phyloP scores from a whole-genome alignment of 1,284 basidiomycete species.

The Trichosporon ovoides region DNA sequence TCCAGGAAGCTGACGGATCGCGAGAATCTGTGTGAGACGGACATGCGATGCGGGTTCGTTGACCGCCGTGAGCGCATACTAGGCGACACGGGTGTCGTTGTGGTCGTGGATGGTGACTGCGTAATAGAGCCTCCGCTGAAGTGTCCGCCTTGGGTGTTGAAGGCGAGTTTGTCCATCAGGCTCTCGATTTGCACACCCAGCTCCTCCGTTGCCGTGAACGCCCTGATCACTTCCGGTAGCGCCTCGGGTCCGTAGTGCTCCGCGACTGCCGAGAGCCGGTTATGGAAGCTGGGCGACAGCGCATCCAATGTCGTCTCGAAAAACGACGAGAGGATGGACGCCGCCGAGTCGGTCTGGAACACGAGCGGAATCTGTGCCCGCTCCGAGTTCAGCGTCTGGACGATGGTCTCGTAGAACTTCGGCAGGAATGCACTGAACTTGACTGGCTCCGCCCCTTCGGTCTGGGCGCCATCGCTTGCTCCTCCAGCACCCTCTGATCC shows the following conservation, averaged over 20 bases:
- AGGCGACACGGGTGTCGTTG: conserved; percentile 8
- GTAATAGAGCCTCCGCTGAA: conserved; percentile 21
- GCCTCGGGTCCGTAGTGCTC: conserved; percentile 60
- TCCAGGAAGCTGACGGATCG: conserved; percentile 21
- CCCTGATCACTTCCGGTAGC: conserved; percentile 63
- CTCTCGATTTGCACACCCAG: conserved; percentile 67
- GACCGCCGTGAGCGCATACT: not conserved
- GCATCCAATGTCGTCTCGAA: conserved; percentile 70
- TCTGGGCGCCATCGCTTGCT: conserved; percentile 15
- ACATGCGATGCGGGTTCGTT: conserved; percentile 14
- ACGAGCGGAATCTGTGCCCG: conserved; percentile 69
- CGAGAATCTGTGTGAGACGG: conserved; percentile 36
- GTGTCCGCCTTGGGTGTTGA: conserved; percentile 34
- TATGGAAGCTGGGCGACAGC: conserved; percentile 71
- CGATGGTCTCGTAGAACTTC: conserved; percentile 57
- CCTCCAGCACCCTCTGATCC: not conserved
- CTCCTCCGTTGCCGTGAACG: conserved; percentile 70
- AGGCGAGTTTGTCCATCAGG: conserved; percentile 61
- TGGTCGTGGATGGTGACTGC: conserved; percentile 8
- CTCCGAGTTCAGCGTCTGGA: conserved; percentile 63
- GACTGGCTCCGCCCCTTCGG: conserved; percentile 32
- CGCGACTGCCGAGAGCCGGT: conserved; percentile 64
- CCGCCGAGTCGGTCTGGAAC: conserved; percentile 58
- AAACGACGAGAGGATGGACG: conserved; percentile 66
- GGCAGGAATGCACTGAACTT: conserved; percentile 64